Evolutionary conservation across 2,329 filamentous ascomycete species (phyloP).

Genomic region (Fusarium metavorans): DNA sequence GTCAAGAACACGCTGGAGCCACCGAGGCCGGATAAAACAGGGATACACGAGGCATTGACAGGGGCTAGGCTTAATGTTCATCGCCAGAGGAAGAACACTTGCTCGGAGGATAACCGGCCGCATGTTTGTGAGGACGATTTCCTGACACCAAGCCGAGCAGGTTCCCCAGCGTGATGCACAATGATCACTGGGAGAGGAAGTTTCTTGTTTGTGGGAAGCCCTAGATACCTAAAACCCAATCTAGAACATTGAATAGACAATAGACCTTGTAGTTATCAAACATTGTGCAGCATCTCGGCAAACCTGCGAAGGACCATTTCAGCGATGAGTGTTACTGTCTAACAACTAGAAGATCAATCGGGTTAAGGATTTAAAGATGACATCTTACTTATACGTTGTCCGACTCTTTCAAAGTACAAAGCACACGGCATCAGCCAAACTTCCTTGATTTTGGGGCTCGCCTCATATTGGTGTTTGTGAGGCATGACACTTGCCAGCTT

Average conservation of each 20-base stretch:
- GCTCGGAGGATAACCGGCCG: slow-evolving; percentile 50
- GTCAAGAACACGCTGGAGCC: slow-evolving; percentile 29
- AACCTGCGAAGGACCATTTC: background rate
- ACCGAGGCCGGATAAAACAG: slow-evolving; percentile 28
- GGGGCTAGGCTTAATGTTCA: slow-evolving; percentile 26
- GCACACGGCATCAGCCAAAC: background rate
- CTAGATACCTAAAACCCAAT: slow-evolving; percentile 3
- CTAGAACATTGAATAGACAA: background rate
- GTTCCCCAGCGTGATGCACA: slow-evolving; percentile 13
- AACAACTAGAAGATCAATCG: background rate
- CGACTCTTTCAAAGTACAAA: background rate
- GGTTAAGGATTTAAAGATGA: background rate
- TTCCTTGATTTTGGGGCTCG: background rate
- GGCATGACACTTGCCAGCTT: background rate
- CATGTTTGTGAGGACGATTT: slow-evolving; percentile 48
- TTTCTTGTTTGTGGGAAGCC: background rate
- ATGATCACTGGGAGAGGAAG: background rate
- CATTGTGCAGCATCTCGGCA: background rate
- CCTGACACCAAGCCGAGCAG: slow-evolving; percentile 13
- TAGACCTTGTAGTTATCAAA: background rate
- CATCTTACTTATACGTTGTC: background rate
- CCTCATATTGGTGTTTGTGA: background rate
- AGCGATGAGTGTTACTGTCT: background rate
- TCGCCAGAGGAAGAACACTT: slow-evolving; percentile 34
- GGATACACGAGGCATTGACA: slow-evolving; percentile 43